phyloP scores from a whole-genome alignment of 1,284 basidiomycete species.

The Trichosporon faecale region DNA sequence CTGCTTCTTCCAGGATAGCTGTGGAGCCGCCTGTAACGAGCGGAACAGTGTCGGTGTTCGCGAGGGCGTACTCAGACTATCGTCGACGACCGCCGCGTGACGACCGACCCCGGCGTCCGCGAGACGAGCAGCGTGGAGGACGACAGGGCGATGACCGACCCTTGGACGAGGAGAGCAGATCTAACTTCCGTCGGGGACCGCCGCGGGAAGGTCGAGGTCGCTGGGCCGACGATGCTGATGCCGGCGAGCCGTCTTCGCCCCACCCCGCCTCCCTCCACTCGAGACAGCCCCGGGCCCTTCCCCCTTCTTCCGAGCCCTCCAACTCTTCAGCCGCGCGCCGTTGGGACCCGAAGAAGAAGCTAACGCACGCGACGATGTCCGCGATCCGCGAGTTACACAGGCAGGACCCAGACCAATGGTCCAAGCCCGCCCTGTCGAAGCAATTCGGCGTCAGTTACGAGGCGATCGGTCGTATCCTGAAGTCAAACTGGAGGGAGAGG shows the following conservation, averaged over 20 bases:
- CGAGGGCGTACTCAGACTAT: not conserved
- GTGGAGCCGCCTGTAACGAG: no score
- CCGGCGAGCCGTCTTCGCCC: no score
- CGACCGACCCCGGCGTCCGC: no score
- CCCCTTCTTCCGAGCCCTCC: no score
- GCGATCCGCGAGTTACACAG: constrained; percentile 70
- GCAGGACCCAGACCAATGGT: constrained; percentile 67
- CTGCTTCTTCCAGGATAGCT: not conserved
- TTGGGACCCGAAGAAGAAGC: constrained; percentile 79
- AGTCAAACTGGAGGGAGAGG: constrained; percentile 11
- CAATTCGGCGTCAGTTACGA: constrained; percentile 81
- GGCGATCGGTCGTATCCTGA: constrained; percentile 74
- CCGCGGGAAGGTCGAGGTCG: not conserved
- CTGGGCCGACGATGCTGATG: not conserved
- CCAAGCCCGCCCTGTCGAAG: constrained; percentile 67
- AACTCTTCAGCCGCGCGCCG: not conserved
- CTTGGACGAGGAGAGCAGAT: not conserved
- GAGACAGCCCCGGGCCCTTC: not conserved
- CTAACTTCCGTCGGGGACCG: no score
- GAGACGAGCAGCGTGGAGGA: not conserved
- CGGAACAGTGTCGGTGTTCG: no score
- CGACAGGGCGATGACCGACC: no score
- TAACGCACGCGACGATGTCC: constrained; percentile 89
- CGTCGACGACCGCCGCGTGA: not conserved
- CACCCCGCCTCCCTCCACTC: no score